These are phyloP conservation scores for Exophiala aquamarina DNA, from an alignment of 2,329 filamentous ascomycete species.

Conservation along the genomic window DNA sequence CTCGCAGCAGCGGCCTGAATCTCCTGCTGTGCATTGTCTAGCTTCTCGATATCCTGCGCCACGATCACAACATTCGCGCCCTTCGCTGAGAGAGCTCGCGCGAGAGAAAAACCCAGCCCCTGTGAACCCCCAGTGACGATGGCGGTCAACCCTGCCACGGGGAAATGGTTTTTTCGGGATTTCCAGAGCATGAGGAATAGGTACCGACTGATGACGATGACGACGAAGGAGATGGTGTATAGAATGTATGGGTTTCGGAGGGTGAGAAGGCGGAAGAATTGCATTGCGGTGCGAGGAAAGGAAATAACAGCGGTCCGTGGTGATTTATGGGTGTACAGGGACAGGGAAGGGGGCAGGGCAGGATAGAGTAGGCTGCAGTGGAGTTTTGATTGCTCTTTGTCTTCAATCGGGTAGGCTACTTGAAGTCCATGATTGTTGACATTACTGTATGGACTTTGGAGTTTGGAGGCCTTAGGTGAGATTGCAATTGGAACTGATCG, in stretches of 20 bases:
- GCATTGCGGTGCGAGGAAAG: no score
- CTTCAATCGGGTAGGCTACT: no score
- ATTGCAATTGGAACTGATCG: no score
- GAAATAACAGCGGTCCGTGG: no score
- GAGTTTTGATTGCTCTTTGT: no score
- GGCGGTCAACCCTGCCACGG: constrained; percentile 82
- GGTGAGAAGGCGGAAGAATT: no score
- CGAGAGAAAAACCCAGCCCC: constrained; percentile 80
- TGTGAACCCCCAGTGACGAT: constrained; percentile 90
- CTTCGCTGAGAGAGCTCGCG: constrained; percentile 71
- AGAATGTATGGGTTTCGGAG: background rate
- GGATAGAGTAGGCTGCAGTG: no score
- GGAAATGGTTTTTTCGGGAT: constrained; percentile 68
- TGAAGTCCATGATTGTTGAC: no score
- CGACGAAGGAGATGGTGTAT: constrained; percentile 22
- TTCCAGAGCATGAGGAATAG: constrained; percentile 33
- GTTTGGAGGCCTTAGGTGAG: no score
- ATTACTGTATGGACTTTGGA: no score
- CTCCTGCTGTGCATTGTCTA: constrained; percentile 65
- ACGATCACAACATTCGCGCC: constrained; percentile 87
- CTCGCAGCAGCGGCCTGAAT: constrained; percentile 62
- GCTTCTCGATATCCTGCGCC: constrained; percentile 72
- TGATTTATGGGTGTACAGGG: no score
- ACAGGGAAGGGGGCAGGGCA: constrained; percentile 3
- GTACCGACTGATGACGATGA: constrained; percentile 26